These are phyloP conservation scores for Zygoascus sp. DNA, from an alignment of 1,139 yeast genomes.

Conservation along the genomic window DNA sequence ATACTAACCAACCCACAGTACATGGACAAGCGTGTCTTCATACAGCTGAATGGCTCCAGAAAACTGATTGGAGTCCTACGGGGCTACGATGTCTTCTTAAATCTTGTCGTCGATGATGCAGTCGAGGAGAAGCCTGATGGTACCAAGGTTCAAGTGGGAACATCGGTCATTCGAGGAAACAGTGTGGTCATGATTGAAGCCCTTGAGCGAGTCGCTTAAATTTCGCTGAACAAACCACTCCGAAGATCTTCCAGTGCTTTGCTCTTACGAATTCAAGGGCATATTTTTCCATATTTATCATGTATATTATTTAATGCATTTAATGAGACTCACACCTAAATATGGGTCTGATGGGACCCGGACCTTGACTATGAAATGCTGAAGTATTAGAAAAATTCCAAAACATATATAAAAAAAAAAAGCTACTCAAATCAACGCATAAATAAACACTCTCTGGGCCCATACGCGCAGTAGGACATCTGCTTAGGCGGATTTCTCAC, in stretches of 20 bases:
- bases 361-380: too few relatives aligned
- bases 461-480: too few relatives aligned
- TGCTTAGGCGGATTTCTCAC: neutral
- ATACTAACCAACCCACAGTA: conserved; percentile 42
- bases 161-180: conserved; percentile 43
- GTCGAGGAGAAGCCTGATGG: conserved; percentile 54
- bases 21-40: conserved; percentile 66
- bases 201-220: conserved; percentile 24
- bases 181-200: conserved; percentile 42
- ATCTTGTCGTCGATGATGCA: conserved; percentile 70
- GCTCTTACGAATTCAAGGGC: neutral
- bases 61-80: conserved; percentile 66
- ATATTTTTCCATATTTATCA: neutral
- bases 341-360: too few relatives aligned
- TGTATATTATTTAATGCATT: conserved; percentile 3
- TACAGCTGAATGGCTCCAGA: conserved; percentile 71
- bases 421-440: neutral
- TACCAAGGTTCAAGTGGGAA: conserved; percentile 52
- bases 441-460: too few relatives aligned
- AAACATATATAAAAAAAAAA: neutral
- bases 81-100: conserved; percentile 77
- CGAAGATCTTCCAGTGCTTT: neutral
- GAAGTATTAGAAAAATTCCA: too few relatives aligned
- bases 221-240: neutral
- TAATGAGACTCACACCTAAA: conserved; percentile 3